Base-by-base conservation (phyloP, 305 asterid species). In the Andrographis paniculata region DNA sequence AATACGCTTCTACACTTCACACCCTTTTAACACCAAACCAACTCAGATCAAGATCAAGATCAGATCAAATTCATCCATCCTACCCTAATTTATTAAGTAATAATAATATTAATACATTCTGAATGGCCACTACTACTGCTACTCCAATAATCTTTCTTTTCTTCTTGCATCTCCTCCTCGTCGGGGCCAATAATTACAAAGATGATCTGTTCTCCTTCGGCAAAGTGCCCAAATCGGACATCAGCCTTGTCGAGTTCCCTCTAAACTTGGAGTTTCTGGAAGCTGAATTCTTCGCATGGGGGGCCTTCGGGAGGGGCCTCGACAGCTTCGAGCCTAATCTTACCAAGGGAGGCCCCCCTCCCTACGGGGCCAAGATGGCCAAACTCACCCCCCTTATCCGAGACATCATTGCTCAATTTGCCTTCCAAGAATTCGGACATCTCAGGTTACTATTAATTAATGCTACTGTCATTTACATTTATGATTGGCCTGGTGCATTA, bases 401-500 rank as follows among this genome's bases (percentile, higher is more conserved):
- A 41, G 79, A 78, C 48, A 46, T 74, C 20, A 40, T 60, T 4
- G 42, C 64, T 6, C 82, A 78, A 35, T 78, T 78, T 30, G 78
- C 64, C 8, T 59, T 54, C 3, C 75, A 71, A 66, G 87, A 78
- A 71, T 70, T 77, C 18, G 86, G 82, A 19, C 87, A 78, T 42
- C 3, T 78, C 37, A 74, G 75, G 87, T 73, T 35, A 20, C 2
- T 9, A 33, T 33, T 4, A 33, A 7, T 12, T 8, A 33, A 6
- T 24, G 8, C 4, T 24, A 24, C 4, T 24, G 4, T 3, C 4
- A 24, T 4, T 24, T 3, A 24, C 4, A 24, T 24, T 24, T 4
- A 8, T 24, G 30, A 8, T 4, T 24, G 30, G 8, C 8, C 30
- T 24, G 30, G 8, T 3, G 4, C 4, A 3, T 8, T 24, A 8